Evolutionary conservation across 2,329 filamentous ascomycete species (phyloP).

Genomic region (Colletotrichum lentis): DNA sequence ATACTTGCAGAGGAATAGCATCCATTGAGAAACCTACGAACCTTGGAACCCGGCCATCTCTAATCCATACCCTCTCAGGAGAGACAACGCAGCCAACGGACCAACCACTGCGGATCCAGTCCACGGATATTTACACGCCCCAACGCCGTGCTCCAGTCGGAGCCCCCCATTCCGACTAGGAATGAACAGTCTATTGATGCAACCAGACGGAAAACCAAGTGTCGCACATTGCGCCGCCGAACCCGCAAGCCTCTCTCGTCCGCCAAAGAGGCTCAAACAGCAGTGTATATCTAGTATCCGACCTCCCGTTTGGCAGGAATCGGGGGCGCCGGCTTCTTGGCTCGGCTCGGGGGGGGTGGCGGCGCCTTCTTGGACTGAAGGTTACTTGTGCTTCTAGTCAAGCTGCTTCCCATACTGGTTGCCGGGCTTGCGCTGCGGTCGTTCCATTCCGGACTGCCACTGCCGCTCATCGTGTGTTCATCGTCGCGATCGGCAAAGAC

Average conservation of each 20-base stretch:
- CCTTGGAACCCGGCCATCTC: constrained; percentile 14
- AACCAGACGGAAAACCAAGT: constrained; percentile 9
- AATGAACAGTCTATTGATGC: constrained; percentile 37
- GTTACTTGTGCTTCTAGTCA: constrained; percentile 55
- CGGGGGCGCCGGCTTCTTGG: constrained; percentile 65
- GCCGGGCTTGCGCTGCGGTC: constrained; percentile 64
- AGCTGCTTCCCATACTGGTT: constrained; percentile 64
- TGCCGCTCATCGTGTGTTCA: constrained; percentile 60
- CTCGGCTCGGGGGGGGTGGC: constrained; percentile 56
- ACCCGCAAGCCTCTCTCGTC: background rate
- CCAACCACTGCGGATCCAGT: constrained; percentile 31
- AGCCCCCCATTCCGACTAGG: constrained; percentile 16
- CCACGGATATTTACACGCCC: constrained; percentile 37
- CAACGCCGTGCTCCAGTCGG: constrained; percentile 35
- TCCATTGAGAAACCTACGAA: constrained; percentile 20
- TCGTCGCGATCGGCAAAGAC: constrained; percentile 58
- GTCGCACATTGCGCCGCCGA: constrained; percentile 5
- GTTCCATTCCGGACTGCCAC: constrained; percentile 60
- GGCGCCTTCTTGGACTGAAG: constrained; percentile 51
- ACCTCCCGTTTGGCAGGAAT: constrained; percentile 45
- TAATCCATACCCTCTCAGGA: constrained; percentile 12
- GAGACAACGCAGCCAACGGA: constrained; percentile 25
- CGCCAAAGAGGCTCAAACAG: background rate
- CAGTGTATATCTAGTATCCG: constrained; percentile 41
- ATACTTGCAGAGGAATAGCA: background rate